phyloP scores from a whole-genome alignment of 257 asterid genomes.

The Primulina tabacum region DNA sequence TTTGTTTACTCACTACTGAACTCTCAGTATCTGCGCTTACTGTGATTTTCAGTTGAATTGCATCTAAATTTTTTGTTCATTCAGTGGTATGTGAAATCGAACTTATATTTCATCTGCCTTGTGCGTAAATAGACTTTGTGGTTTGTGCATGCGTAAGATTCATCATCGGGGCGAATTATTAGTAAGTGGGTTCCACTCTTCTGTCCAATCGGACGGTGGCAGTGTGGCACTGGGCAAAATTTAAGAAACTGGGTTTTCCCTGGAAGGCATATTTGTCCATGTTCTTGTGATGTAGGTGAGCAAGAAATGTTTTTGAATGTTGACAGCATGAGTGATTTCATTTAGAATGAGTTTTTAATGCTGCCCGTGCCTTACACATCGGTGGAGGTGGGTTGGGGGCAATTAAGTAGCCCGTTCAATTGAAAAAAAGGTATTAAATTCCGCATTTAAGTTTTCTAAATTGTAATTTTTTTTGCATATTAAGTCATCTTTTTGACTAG shows the following conservation, averaged over 20 bases:
- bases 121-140: background rate
- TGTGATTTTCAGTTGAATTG: background rate
- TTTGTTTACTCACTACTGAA: background rate
- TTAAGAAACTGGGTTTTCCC: background rate
- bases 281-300: background rate
- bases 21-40: background rate
- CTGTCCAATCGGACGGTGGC: background rate
- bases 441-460: no score
- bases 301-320: background rate
- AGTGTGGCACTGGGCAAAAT: no score
- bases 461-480: background rate
- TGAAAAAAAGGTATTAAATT: background rate
- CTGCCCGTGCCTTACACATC: background rate
- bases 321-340: background rate
- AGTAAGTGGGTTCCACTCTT: background rate
- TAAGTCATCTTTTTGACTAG: background rate
- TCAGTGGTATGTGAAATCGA: background rate
- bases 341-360: background rate
- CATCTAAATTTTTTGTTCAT: background rate
- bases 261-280: background rate
- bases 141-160: background rate
- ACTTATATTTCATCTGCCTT: background rate
- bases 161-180: background rate
- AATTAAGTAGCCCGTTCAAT: no score
- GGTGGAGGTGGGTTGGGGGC: background rate